These are phyloP conservation scores for Fusarium globosum DNA, from an alignment of 2,329 filamentous ascomycete species.

Conservation along the genomic window DNA sequence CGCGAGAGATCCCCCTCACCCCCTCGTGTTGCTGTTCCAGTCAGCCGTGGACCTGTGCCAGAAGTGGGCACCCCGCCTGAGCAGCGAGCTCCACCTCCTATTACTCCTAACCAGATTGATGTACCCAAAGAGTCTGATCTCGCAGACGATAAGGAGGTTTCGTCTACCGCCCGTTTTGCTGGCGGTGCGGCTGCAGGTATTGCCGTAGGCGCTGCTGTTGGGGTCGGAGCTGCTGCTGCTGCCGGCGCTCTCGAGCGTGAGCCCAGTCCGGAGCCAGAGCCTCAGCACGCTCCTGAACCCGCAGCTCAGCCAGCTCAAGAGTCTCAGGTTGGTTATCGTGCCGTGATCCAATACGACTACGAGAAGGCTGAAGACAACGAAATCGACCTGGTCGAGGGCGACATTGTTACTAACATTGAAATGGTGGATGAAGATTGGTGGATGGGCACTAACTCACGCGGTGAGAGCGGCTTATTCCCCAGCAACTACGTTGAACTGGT, in stretches of 20 bases:
- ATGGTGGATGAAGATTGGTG: conserved; percentile 99
- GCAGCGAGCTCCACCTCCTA: conserved; percentile 64
- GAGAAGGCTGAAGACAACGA: conserved; percentile 98
- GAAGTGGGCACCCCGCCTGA: conserved; percentile 63
- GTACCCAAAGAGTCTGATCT: conserved; percentile 73
- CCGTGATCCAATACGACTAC: conserved; percentile 92
- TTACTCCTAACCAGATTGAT: conserved; percentile 73
- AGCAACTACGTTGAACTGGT: conserved; percentile 96
- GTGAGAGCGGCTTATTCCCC: conserved; percentile 91
- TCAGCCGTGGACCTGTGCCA: conserved; percentile 71
- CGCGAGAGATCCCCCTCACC: conserved; percentile 72
- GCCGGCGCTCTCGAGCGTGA: conserved; percentile 43
- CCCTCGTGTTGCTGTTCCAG: conserved; percentile 86
- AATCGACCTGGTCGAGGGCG: conserved; percentile 88
- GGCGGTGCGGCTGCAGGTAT: conserved; percentile 63
- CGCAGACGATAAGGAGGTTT: conserved; percentile 70
- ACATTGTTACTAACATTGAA: conserved; percentile 90
- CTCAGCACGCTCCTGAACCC: conserved; percentile 11
- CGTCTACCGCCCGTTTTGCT: conserved; percentile 69
- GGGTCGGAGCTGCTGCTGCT: conserved; percentile 36
- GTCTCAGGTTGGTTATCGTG: conserved; percentile 72
- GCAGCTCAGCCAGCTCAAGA: conserved; percentile 32
- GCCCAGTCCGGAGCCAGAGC: conserved; percentile 29
- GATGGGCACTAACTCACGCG: conserved; percentile 89
- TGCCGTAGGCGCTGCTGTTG: conserved; percentile 36